phyloP scores from a whole-genome alignment of 208 protist species.

The Trypanosoma scelopori region DNA sequence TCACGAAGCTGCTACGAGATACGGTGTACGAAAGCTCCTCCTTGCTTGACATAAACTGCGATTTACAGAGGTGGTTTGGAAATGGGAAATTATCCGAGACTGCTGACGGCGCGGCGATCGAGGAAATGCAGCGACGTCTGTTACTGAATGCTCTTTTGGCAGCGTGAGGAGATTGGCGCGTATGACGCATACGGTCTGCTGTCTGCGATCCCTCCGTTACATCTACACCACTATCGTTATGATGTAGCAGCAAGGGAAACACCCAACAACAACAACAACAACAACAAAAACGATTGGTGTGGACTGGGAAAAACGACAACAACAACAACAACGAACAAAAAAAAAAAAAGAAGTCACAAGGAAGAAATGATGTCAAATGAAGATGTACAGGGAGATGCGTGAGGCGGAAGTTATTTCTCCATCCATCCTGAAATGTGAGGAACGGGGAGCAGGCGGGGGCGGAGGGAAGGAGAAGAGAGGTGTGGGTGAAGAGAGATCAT shows the following conservation, averaged over 20 bases:
- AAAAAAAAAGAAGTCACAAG: not conserved
- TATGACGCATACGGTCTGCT: not conserved
- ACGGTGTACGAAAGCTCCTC: conserved; percentile 30
- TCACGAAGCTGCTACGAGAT: conserved; percentile 37
- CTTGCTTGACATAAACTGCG: conserved; percentile 40
- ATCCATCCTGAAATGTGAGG: too few relatives aligned
- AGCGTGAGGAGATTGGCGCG: conserved; percentile 1
- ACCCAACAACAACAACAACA: not conserved
- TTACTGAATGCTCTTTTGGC: conserved; percentile 55
- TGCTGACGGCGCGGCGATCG: conserved; percentile 18
- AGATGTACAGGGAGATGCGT: not conserved
- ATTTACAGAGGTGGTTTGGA: conserved; percentile 21
- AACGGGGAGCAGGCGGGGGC: too few relatives aligned
- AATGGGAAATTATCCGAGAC: conserved; percentile 3
- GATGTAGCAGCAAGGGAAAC: too few relatives aligned
- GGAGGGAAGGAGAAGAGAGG: too few relatives aligned
- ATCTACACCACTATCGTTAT: not conserved
- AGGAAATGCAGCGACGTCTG: conserved; percentile 42
- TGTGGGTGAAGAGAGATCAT: too few relatives aligned
- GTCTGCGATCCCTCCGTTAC: not conserved
- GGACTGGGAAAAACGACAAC: too few relatives aligned
- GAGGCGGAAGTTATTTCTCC: too few relatives aligned
- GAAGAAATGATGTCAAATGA: conserved; percentile 8
- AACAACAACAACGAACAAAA: too few relatives aligned
- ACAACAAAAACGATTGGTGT: too few relatives aligned